Conservation (phyloP, 2,329 filamentous ascomycete genomes). For the Penicillium janthinellum region DNA sequence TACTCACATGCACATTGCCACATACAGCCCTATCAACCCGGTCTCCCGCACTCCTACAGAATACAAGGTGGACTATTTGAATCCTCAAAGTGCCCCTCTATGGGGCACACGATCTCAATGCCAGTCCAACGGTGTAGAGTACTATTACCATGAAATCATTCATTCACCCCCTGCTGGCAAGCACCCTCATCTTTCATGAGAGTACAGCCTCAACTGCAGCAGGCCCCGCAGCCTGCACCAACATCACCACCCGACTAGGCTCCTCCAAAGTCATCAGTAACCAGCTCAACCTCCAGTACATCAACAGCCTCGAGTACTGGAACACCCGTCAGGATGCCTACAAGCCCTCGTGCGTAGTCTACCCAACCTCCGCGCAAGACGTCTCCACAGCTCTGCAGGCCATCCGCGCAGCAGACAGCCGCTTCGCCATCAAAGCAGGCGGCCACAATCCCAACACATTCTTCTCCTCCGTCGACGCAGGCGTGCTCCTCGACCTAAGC, state of each 20-base stretch:
- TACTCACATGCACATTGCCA: background rate
- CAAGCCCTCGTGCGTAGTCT: constrained; percentile 31
- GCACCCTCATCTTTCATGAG: constrained; percentile 16
- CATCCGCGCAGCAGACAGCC: constrained; percentile 26
- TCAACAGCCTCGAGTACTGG: constrained; percentile 29
- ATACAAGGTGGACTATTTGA: constrained; percentile 4
- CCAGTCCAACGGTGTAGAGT: background rate
- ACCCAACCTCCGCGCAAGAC: constrained; percentile 29
- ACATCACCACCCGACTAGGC: constrained; percentile 56
- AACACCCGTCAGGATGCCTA: constrained; percentile 29
- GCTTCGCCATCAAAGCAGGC: constrained; percentile 32
- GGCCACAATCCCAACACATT: constrained; percentile 35
- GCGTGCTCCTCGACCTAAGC: constrained; percentile 29
- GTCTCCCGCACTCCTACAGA: background rate
- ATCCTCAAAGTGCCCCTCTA: background rate
- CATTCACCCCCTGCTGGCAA: constrained; percentile 7
- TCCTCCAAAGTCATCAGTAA: constrained; percentile 23
- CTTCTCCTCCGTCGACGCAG: constrained; percentile 29
- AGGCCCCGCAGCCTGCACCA: constrained; percentile 34
- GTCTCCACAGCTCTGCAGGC: constrained; percentile 30
- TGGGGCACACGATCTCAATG: background rate
- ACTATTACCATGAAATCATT: constrained; percentile 9
- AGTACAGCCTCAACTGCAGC: constrained; percentile 6
- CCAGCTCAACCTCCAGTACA: constrained; percentile 20
- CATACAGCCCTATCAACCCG: no score